Conservation (phyloP, 1,284 basidiomycete species). For the Moesziomyces sp. region DNA sequence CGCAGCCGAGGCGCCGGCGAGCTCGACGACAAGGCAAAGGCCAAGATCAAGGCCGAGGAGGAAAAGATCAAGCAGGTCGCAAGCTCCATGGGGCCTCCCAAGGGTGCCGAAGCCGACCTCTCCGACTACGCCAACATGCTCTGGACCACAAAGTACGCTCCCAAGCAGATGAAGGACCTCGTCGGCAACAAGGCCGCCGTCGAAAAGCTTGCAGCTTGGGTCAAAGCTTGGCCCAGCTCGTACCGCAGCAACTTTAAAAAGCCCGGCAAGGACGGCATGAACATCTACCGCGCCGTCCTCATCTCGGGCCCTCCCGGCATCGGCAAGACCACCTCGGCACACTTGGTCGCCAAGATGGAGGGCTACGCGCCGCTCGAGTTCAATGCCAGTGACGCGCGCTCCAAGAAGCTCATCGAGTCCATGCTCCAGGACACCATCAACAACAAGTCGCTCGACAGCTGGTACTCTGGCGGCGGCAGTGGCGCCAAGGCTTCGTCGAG, state of each 20-base stretch:
- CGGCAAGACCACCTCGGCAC: slow-evolving; percentile 96
- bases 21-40: slow-evolving; percentile 82
- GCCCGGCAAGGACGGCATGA: slow-evolving; percentile 89
- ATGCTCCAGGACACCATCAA: slow-evolving; percentile 63
- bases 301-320: slow-evolving; percentile 95
- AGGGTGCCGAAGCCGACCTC: slow-evolving; percentile 56
- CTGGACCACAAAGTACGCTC: slow-evolving; percentile 97
- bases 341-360: slow-evolving; percentile 85
- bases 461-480: slow-evolving; percentile 72
- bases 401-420: slow-evolving; percentile 95
- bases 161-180: slow-evolving; percentile 84
- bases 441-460: slow-evolving; percentile 85
- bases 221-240: slow-evolving; percentile 78
- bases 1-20: slow-evolving; percentile 49
- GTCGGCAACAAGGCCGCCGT: slow-evolving; percentile 93
- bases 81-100: slow-evolving; percentile 48
- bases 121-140: slow-evolving; percentile 70
- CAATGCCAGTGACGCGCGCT: slow-evolving; percentile 93
- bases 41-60: slow-evolving; percentile 84
- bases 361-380: slow-evolving; percentile 93
- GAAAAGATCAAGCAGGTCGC: slow-evolving; percentile 69
- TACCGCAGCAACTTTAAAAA: slow-evolving; percentile 77
- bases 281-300: slow-evolving; percentile 84
- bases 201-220: slow-evolving; percentile 84
- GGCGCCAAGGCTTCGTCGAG: slow-evolving; percentile 9